These are phyloP conservation scores for Amphichorda felina DNA, from an alignment of 2,329 filamentous ascomycete species.

Conservation along the genomic window DNA sequence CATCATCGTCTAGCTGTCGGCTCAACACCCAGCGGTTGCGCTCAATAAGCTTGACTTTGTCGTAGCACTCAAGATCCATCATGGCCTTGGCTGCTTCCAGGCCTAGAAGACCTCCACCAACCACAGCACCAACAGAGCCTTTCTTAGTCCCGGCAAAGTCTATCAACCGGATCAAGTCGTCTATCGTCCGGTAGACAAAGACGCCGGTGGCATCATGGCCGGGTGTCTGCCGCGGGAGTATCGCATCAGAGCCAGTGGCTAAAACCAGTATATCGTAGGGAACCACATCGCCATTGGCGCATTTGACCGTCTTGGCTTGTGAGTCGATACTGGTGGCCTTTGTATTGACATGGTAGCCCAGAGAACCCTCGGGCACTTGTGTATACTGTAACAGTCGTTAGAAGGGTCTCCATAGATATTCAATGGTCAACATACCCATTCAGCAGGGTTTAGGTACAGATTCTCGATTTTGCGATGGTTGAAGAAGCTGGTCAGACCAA, in stretches of 20 bases:
- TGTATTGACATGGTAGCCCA: constrained; percentile 68
- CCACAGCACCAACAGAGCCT: constrained; percentile 60
- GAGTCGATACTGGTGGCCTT: constrained; percentile 54
- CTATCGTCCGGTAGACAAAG: constrained; percentile 82
- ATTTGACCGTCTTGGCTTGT: constrained; percentile 53
- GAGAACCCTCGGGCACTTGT: constrained; percentile 50
- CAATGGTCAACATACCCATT: constrained; percentile 49
- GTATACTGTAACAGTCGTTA: constrained; percentile 40
- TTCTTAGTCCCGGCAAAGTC: constrained; percentile 55
- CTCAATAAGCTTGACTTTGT: constrained; percentile 68
- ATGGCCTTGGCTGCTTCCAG: constrained; percentile 87
- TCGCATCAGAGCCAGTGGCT: constrained; percentile 76
- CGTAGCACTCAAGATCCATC: constrained; percentile 70
- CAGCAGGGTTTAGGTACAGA: constrained; percentile 72
- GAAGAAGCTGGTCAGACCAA: constrained; percentile 82
- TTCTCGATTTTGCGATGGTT: constrained; percentile 76
- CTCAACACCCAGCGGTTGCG: constrained; percentile 74
- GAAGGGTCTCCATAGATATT: background rate
- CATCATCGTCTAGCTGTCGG: constrained; percentile 71
- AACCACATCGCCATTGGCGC: constrained; percentile 56
- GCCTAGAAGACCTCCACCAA: constrained; percentile 75
- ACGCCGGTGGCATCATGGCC: constrained; percentile 72
- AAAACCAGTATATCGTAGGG: constrained; percentile 73
- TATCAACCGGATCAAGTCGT: constrained; percentile 41
- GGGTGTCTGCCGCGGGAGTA: constrained; percentile 59